Evolutionary conservation across 495 filamentous ascomycete species (phyloP).

Genomic region (Lophiostoma macrostomum): DNA sequence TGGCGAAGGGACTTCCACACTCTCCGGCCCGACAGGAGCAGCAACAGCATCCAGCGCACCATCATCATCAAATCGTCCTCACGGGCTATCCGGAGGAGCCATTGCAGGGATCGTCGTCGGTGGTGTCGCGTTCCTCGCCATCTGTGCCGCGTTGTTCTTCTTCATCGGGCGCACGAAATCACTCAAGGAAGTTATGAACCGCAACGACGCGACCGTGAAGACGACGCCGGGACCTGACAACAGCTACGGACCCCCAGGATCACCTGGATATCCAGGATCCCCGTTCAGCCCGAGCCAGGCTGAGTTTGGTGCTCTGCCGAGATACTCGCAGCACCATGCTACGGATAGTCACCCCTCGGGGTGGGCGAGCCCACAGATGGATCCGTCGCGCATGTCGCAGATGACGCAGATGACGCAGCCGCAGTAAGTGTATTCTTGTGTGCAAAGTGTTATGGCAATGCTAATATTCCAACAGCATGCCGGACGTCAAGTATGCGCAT

Average conservation of each 20-base stretch:
- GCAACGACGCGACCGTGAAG: constrained; percentile 9
- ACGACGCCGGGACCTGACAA: background rate
- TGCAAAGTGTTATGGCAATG: background rate
- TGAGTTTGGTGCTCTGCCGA: constrained; percentile 1
- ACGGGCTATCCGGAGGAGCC: constrained; percentile 38
- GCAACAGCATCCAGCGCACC: constrained; percentile 6
- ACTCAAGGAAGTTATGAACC: constrained; percentile 23
- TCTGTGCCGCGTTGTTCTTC: constrained; percentile 47
- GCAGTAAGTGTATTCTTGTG: background rate
- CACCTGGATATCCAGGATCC: constrained; percentile 1
- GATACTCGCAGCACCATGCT: constrained; percentile 9
- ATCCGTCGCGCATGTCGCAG: constrained; percentile 11
- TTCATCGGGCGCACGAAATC: constrained; percentile 32
- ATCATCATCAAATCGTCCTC: constrained; percentile 12
- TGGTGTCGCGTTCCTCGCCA: constrained; percentile 36
- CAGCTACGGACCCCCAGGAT: background rate
- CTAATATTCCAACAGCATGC: constrained; percentile 11
- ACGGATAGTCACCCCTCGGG: constrained; percentile 12
- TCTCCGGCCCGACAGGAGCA: background rate
- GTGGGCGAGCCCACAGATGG: constrained; percentile 7
- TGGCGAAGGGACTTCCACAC: constrained; percentile 30
- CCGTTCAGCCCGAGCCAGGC: constrained; percentile 1
- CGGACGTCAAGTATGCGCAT: background rate
- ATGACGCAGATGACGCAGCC: background rate
- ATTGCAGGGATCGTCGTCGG: constrained; percentile 51